A percentile compares a stretch with the other conserved stretches of the same genome.
Evolutionary conservation across 2,329 filamentous ascomycete genomes (phyloP).

Genomic region (Helotiales sp.): DNA sequence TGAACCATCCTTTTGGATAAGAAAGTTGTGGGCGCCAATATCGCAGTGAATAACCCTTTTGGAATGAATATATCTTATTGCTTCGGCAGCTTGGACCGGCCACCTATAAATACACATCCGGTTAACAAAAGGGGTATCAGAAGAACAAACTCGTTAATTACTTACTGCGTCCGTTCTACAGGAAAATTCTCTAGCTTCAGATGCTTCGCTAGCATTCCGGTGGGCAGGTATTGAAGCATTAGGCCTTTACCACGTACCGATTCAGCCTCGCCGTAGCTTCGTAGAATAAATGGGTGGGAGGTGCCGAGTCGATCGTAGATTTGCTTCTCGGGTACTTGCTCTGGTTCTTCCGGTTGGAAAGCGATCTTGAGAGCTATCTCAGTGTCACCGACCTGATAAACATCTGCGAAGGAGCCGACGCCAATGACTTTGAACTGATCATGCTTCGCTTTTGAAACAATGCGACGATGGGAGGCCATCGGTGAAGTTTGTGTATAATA

Average conservation of each 20-base stretch:
- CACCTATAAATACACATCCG: slow-evolving; percentile 9
- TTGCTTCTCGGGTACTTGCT: not conserved
- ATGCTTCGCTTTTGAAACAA: not conserved
- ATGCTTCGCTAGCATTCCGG: not conserved
- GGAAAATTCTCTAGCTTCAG: not conserved
- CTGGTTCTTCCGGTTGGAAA: not conserved
- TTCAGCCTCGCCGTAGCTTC: not conserved
- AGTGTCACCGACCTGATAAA: not conserved
- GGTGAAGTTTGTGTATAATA: not conserved
- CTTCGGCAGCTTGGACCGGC: slow-evolving; percentile 15
- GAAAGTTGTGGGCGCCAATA: slow-evolving; percentile 20
- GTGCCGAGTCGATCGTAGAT: not conserved
- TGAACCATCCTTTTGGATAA: slow-evolving; percentile 18
- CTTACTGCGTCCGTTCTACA: not conserved
- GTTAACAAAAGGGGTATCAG: not conserved
- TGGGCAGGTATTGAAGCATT: not conserved
- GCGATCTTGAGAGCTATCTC: not conserved
- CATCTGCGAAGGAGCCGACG: not conserved
- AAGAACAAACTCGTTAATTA: not conserved
- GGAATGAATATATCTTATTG: slow-evolving; percentile 20
- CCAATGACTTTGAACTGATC: not conserved
- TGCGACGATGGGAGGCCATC: not conserved
- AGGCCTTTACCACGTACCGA: not conserved
- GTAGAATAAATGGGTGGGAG: not conserved
- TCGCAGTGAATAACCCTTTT: slow-evolving; percentile 24